These are phyloP conservation scores for Stephanodiscus minutulus DNA, from an alignment of 108 stramenopile genomes.

Conservation along the genomic window DNA sequence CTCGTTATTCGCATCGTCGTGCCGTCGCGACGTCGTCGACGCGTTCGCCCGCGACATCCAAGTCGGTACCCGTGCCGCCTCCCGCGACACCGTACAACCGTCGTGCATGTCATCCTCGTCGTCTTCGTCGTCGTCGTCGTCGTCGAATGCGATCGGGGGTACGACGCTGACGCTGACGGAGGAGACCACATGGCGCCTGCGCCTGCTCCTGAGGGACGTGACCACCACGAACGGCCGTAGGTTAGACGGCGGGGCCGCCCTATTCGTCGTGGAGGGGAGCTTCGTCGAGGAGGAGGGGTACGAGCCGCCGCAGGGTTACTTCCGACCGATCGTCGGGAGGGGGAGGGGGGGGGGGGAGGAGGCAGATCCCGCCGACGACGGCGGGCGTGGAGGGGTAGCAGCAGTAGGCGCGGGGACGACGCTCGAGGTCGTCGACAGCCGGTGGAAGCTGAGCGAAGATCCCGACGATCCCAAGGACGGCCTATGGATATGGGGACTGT, in stretches of 20 bases:
- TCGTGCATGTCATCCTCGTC: neutral
- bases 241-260: slow-evolving; percentile 42
- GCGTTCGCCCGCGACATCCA: neutral
- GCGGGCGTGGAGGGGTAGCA: neutral
- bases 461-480: slow-evolving; percentile 87
- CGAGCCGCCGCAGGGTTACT: slow-evolving; percentile 80
- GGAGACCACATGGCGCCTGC: slow-evolving; percentile 78
- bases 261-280: slow-evolving; percentile 62
- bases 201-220: slow-evolving; percentile 61
- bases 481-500: slow-evolving; percentile 91
- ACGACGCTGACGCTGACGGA: slow-evolving; percentile 69
- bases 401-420: slow-evolving; percentile 1
- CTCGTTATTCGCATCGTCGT: too few relatives aligned
- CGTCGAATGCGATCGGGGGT: slow-evolving; percentile 19
- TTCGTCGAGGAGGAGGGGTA: slow-evolving; percentile 88
- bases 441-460: slow-evolving; percentile 86
- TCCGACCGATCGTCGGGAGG: slow-evolving; percentile 35
- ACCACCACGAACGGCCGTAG: slow-evolving; percentile 66
- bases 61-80: neutral
- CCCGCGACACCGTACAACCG: neutral
- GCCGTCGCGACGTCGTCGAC: too few relatives aligned
- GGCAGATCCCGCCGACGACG: neutral
- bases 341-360: slow-evolving; percentile 13
- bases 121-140: neutral
- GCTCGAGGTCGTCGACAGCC: slow-evolving; percentile 54